Conservation (phyloP, 148 eudicot species). For the Camellia japonica region DNA sequence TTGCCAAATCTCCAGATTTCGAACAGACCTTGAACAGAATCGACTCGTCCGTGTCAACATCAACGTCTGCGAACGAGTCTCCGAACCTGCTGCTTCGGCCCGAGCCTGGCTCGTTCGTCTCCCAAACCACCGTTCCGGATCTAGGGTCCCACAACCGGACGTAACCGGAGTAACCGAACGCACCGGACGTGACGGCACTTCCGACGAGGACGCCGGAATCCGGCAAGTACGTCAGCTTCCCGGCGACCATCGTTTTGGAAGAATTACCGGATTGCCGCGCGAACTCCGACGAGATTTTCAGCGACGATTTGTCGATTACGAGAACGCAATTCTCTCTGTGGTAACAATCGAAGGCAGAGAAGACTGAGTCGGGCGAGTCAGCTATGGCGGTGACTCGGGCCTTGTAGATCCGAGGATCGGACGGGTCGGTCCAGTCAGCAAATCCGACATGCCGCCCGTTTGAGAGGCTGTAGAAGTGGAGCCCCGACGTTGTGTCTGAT, state of each 20-base stretch:
- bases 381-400: conserved; percentile 59
- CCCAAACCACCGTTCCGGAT: conserved; percentile 60
- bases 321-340: conserved; percentile 67
- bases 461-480: conserved; percentile 53
- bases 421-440: conserved; percentile 55
- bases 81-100: conserved; percentile 66
- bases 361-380: conserved; percentile 40
- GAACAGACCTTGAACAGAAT: conserved; percentile 65
- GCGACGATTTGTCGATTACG: conserved; percentile 43
- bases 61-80: conserved; percentile 77
- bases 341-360: conserved; percentile 54
- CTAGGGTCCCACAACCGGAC: conserved; percentile 72
- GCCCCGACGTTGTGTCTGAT: conserved; percentile 40
- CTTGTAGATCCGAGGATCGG: conserved; percentile 57
- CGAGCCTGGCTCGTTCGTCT: conserved; percentile 70
- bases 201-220: conserved; percentile 44
- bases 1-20: conserved; percentile 63
- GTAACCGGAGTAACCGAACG: conserved; percentile 80
- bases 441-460: conserved; percentile 34
- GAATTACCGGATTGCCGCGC: conserved; percentile 60
- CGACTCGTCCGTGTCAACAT: conserved; percentile 44
- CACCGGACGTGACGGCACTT: conserved; percentile 48
- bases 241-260: conserved; percentile 44
- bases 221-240: conserved; percentile 48
- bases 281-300: conserved; percentile 42